phyloP scores from a whole-genome alignment of 257 asterid genomes.

The Penstemon newberryi region DNA sequence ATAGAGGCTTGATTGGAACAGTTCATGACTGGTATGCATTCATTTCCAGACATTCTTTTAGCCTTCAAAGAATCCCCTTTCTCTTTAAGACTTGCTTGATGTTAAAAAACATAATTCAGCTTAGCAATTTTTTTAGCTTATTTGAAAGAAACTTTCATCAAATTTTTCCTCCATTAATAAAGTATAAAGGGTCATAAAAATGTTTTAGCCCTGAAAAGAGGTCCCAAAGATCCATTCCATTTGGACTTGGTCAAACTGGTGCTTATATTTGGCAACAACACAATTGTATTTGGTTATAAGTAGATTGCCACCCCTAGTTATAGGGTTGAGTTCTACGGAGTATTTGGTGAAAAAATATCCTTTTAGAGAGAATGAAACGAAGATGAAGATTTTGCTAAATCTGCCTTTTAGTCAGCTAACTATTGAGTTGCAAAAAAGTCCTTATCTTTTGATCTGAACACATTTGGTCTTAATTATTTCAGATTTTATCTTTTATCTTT shows the following conservation, averaged over 20 bases:
- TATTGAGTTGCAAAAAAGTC: too few relatives aligned
- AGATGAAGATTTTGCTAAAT: too few relatives aligned
- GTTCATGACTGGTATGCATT: slow-evolving; percentile 77
- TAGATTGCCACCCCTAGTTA: too few relatives aligned
- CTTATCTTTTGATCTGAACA: too few relatives aligned
- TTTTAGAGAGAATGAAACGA: too few relatives aligned
- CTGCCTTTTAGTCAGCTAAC: too few relatives aligned
- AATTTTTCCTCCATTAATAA: background rate
- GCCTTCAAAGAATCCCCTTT: slow-evolving; percentile 7
- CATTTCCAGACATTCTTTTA: slow-evolving; percentile 8
- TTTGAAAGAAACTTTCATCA: too few relatives aligned
- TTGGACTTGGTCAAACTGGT: background rate
- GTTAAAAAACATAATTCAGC: background rate
- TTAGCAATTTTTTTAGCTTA: background rate
- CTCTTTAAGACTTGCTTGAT: background rate
- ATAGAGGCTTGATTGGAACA: slow-evolving; percentile 90
- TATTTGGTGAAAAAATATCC: too few relatives aligned
- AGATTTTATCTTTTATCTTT: too few relatives aligned
- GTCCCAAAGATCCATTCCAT: background rate
- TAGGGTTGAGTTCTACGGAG: too few relatives aligned
- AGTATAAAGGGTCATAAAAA: background rate
- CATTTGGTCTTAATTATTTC: too few relatives aligned
- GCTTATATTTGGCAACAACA: background rate
- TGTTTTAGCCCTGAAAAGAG: background rate
- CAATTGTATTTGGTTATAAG: background rate